phyloP scores from a whole-genome alignment of 441 rosid species.

The Mallotus repandus region DNA sequence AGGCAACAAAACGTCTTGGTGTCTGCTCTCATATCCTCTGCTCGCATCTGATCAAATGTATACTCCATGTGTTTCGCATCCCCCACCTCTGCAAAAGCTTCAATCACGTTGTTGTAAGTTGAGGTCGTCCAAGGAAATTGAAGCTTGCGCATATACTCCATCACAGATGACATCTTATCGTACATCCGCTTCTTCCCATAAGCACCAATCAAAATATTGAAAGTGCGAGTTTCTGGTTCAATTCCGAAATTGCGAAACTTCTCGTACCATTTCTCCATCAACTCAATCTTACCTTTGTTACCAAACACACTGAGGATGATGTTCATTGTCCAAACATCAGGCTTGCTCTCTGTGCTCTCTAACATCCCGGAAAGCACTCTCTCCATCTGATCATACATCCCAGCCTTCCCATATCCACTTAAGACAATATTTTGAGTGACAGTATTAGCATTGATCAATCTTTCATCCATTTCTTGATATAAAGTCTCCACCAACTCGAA shows the following conservation, averaged over 20 bases:
- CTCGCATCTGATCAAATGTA: slow-evolving; percentile 82
- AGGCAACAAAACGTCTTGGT: slow-evolving; percentile 89
- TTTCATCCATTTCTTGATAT: slow-evolving; percentile 69
- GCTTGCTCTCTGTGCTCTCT: slow-evolving; percentile 57
- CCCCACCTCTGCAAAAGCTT: slow-evolving; percentile 88
- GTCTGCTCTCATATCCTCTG: slow-evolving; percentile 80
- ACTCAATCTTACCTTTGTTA: slow-evolving; percentile 72
- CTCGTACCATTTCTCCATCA: slow-evolving; percentile 95
- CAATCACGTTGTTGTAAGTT: slow-evolving; percentile 86
- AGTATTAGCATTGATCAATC: slow-evolving; percentile 67
- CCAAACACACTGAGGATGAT: slow-evolving; percentile 80
- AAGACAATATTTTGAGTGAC: slow-evolving; percentile 87
- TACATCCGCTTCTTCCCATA: slow-evolving; percentile 88
- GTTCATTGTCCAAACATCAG: slow-evolving; percentile 97
- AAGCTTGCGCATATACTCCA: slow-evolving; percentile 93
- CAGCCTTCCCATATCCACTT: slow-evolving; percentile 75
- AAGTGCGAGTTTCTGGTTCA: slow-evolving; percentile 84
- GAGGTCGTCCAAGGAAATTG: slow-evolving; percentile 93
- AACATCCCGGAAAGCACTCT: slow-evolving; percentile 73
- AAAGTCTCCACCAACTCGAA: slow-evolving; percentile 66
- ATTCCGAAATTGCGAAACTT: slow-evolving; percentile 77
- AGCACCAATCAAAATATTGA: slow-evolving; percentile 83
- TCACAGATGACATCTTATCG: slow-evolving; percentile 90
- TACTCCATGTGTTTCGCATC: slow-evolving; percentile 90
- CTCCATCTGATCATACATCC: slow-evolving; percentile 85